Evolutionary conservation across 139 green algal species (phyloP), one percentile per base, ranked within the genome.

Genomic region (Chlamydomonas schloesseri): DNA sequence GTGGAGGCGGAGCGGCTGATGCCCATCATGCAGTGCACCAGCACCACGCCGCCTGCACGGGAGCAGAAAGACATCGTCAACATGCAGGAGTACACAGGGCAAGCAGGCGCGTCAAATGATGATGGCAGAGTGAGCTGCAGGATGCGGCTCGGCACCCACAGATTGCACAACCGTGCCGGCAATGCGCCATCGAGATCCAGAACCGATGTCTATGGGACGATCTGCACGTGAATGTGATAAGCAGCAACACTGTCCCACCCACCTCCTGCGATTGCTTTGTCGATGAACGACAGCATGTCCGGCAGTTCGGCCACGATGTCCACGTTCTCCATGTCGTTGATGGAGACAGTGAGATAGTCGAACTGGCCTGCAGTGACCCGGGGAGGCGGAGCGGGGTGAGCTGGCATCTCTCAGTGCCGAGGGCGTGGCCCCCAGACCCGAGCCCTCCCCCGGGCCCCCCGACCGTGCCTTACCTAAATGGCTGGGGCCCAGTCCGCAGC

Each of bases 1-100:
- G 88, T 73, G 33, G 83, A 73, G 28, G 88, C 88, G n/a, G 78
- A 88, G 1, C 88, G 72, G 11, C 83, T 89, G 10, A 87, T 82
- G 31, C 88, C 88, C 65, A 79, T 76, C 31, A 60, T 53, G 74
- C 89, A 90, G 84, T 92, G 89, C 69, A 92, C 89, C 46, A 92
- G 70, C 5, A 92, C 81, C 2, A 55, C 71, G 18, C 83, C 88
- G 33, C 73, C 83, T 83, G 83, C 31, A n/a, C n/a, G 42, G 5
- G 42, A 8, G 42, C 42, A 50, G 42, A 46, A 34, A 78, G 36
- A 78, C 18, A 78, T 36, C 62, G 8, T 20, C 14, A 64, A 60
- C 68, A 21, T 24, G 57, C 3, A 70, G 29, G 9, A 73, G n/a
- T 15, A 42, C 8, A 47, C 24, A 55, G 24, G 34, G 81, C 50